phyloP scores from a whole-genome alignment of 192 early-diverging fungal genomes.

The Geosiphon pyriformis region DNA sequence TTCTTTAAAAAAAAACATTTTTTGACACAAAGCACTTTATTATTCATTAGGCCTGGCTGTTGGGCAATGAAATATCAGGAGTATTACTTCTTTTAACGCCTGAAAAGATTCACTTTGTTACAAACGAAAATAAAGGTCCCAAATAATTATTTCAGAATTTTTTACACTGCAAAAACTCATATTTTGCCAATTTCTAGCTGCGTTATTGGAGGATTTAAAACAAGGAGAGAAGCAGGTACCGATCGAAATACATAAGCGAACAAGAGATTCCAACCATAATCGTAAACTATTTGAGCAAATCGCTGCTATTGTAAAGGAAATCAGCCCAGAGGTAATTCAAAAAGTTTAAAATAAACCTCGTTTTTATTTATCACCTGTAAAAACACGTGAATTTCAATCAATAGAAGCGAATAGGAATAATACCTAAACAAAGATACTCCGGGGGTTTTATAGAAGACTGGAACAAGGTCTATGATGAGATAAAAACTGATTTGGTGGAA shows the following conservation, averaged over 20 bases:
- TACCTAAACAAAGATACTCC: conserved; percentile 67
- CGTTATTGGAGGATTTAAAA: conserved; percentile 61
- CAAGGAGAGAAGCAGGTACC: conserved; percentile 54
- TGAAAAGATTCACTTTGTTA: conserved; percentile 72
- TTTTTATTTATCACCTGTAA: not conserved
- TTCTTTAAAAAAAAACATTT: not conserved
- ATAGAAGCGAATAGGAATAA: conserved; percentile 65
- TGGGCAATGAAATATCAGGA: conserved; percentile 89
- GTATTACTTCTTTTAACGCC: conserved; percentile 73
- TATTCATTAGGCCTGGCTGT: conserved; percentile 75
- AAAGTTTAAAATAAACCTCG: not conserved
- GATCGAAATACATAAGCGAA: conserved; percentile 69
- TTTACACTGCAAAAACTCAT: not conserved
- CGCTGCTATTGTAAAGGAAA: conserved; percentile 41
- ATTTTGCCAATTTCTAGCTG: conserved; percentile 28
- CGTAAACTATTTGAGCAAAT: conserved; percentile 55
- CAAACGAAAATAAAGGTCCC: conserved; percentile 77
- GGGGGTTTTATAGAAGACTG: conserved; percentile 82
- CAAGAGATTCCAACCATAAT: conserved; percentile 75
- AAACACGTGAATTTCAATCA: not conserved
- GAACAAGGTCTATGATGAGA: conserved; percentile 53
- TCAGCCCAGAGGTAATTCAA: conserved; percentile 32
- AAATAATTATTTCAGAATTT: not conserved
- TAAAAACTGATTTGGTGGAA: conserved; percentile 49
- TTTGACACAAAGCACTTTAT: not conserved